Conservation (phyloP, 2,329 filamentous ascomycete species). For the Teratosphaeria destructans region DNA sequence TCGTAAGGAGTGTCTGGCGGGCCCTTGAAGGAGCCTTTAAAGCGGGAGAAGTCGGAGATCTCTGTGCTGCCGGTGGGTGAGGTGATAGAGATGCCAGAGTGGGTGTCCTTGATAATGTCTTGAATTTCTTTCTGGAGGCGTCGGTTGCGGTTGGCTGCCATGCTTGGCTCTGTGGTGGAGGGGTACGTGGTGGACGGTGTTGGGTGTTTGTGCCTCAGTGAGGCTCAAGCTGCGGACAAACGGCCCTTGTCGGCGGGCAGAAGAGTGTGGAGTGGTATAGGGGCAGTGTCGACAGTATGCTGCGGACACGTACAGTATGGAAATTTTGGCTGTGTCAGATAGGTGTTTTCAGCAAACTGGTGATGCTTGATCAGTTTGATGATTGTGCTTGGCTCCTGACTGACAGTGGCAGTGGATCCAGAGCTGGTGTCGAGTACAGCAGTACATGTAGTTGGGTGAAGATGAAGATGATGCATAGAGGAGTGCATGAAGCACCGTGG, state of each 20-base stretch:
- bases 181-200: not conserved
- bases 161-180: conserved; percentile 7
- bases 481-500: not conserved
- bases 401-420: not conserved
- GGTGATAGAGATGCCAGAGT: conserved; percentile 62
- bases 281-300: not conserved
- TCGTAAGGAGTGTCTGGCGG: conserved; percentile 92
- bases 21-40: conserved; percentile 72
- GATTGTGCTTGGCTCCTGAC: not conserved
- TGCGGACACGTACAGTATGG: not conserved
- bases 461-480: not conserved
- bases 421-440: not conserved
- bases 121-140: conserved; percentile 65
- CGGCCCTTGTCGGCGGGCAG: not conserved
- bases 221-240: not conserved
- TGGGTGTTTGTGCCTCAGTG: not conserved
- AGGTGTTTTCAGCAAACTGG: not conserved
- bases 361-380: not conserved
- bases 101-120: conserved; percentile 63
- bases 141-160: conserved; percentile 48
- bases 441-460: not conserved
- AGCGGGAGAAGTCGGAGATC: conserved; percentile 64
- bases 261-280: not conserved
- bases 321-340: not conserved
- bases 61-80: conserved; percentile 35